Conservation (phyloP, 208 protist genomes). For the Acanthamoeba healyi region DNA sequence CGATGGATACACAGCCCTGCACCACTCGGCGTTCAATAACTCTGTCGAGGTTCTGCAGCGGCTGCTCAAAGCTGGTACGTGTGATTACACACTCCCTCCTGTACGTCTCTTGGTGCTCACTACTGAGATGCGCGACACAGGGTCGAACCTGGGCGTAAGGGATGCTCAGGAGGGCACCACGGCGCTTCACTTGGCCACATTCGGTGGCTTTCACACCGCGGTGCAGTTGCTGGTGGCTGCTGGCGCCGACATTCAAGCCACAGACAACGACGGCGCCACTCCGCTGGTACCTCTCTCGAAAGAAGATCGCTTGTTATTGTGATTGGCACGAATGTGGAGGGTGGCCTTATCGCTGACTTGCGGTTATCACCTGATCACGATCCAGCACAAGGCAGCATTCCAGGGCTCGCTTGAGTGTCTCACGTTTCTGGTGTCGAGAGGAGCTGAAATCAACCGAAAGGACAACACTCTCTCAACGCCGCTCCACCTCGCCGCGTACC, state of each 20-base stretch:
- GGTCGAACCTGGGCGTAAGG: not conserved
- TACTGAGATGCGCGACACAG: not conserved
- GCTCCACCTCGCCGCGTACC: not conserved
- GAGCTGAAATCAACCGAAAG: not conserved
- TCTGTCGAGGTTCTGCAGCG: not conserved
- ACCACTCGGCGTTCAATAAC: not conserved
- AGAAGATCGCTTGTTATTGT: too few relatives aligned
- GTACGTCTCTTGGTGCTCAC: not conserved
- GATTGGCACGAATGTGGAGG: too few relatives aligned
- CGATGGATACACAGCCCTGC: conserved; percentile 1
- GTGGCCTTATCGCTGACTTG: too few relatives aligned
- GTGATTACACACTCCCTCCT: too few relatives aligned
- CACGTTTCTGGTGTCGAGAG: not conserved
- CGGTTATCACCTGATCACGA: too few relatives aligned
- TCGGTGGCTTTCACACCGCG: not conserved
- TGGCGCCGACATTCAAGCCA: not conserved
- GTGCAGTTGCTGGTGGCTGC: conserved; percentile 14
- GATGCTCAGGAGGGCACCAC: not conserved
- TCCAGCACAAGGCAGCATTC: conserved; percentile 2
- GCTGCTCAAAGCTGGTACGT: not conserved
- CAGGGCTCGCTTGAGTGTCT: not conserved
- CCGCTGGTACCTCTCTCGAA: not conserved
- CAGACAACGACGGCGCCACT: not conserved
- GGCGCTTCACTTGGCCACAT: conserved; percentile 6
- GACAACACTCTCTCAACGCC: not conserved